These are phyloP conservation scores for Melaleuca quinquenervia DNA, from an alignment of 345 rosid genomes.

Conservation along the genomic window DNA sequence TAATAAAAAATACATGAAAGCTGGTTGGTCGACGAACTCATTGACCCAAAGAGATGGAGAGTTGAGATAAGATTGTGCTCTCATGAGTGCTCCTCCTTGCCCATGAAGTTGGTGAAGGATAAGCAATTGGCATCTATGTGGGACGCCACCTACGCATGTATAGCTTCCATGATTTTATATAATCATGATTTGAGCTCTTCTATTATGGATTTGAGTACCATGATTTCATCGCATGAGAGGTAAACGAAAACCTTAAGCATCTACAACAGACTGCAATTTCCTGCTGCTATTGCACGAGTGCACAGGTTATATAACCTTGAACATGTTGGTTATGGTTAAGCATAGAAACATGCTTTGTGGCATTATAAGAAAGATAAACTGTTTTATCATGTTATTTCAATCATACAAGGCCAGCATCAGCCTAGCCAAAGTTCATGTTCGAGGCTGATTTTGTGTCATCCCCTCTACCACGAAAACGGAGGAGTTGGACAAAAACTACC, in stretches of 20 bases:
- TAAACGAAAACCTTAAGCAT: too few species aligned
- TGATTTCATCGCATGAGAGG: not conserved
- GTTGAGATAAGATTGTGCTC: too few species aligned
- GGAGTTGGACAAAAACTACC: too few species aligned
- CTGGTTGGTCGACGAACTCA: not conserved
- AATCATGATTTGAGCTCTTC: not conserved
- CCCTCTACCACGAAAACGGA: too few species aligned
- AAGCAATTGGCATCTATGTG: not conserved
- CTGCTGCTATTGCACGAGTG: too few species aligned
- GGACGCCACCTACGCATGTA: not conserved
- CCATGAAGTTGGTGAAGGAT: not conserved
- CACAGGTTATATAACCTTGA: too few species aligned
- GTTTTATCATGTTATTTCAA: not conserved
- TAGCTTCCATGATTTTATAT: not conserved
- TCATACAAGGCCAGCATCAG: not conserved
- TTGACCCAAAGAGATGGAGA: too few species aligned
- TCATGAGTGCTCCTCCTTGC: not conserved
- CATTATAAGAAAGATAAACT: not conserved
- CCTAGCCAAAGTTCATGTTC: not conserved
- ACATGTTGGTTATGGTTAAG: not conserved
- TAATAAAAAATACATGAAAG: not conserved
- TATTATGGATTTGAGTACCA: not conserved
- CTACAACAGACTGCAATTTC: too few species aligned
- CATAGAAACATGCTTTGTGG: not conserved
- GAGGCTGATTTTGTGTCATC: too few species aligned